Percentiles rank a stretch among this genome's conserved stretches.
Conservation (phyloP, 192 early-diverging fungal species). For the Podochytrium sp. region DNA sequence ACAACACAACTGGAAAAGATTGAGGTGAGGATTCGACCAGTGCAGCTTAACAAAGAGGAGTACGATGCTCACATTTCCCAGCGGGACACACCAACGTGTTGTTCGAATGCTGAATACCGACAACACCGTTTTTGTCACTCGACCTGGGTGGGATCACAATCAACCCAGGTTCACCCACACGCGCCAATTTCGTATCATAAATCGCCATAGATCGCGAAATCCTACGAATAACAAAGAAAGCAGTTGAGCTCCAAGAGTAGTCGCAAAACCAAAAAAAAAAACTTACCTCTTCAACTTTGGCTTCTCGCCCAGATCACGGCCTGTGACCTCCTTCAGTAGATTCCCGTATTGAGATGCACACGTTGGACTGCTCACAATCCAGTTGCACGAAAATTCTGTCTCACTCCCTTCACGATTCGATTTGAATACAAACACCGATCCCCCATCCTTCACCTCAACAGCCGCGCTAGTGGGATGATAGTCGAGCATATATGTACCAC, state of each 20-base stretch:
- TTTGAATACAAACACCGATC: neutral
- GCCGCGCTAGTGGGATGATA: neutral
- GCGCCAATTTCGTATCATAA: neutral
- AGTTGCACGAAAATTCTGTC: neutral
- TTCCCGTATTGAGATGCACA: neutral
- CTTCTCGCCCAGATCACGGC: neutral
- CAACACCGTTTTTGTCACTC: neutral
- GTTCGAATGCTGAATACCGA: constrained; percentile 17
- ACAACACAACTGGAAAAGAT: neutral
- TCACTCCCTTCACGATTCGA: neutral
- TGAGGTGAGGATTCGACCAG: too few relatives aligned
- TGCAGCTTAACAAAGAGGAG: too few relatives aligned
- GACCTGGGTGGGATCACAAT: constrained; percentile 7
- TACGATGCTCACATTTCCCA: constrained; percentile 17
- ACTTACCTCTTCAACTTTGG: neutral
- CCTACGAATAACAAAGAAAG: neutral
- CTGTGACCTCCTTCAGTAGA: neutral
- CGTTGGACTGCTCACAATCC: neutral
- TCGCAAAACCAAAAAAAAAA: neutral
- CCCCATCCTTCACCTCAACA: neutral
- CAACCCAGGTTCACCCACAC: constrained; percentile 19
- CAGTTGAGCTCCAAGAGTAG: too few relatives aligned
- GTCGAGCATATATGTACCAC: constrained; percentile 83
- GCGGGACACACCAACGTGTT: constrained; percentile 19
- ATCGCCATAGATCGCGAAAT: constrained; percentile 21